phyloP scores from a whole-genome alignment of 1,139 yeast species.

The Schwanniomyces etchellsii region DNA sequence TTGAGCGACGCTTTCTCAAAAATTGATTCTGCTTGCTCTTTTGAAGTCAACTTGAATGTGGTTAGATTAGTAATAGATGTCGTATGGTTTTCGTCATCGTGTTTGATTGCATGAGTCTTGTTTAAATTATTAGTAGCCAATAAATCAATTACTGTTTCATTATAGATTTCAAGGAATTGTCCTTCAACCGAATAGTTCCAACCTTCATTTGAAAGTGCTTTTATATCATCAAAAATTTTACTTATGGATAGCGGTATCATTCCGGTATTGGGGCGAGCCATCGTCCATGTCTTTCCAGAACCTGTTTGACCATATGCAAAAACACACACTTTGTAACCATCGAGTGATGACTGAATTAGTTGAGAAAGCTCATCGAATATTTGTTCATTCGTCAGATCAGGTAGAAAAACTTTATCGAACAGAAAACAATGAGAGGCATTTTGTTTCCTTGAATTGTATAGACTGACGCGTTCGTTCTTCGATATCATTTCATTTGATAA shows the following conservation, averaged over 20 bases:
- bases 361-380: constrained; percentile 85
- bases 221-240: constrained; percentile 63
- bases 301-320: constrained; percentile 99
- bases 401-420: constrained; percentile 76
- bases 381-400: constrained; percentile 46
- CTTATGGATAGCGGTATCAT: constrained; percentile 75
- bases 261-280: constrained; percentile 72
- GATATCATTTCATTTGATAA: constrained; percentile 20
- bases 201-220: constrained; percentile 44
- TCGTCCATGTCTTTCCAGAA: constrained; percentile 90
- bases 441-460: constrained; percentile 4
- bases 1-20: constrained; percentile 53
- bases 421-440: constrained; percentile 38
- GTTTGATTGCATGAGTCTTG: constrained; percentile 65
- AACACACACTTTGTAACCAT: constrained; percentile 88
- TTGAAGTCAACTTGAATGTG: constrained; percentile 40
- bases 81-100: constrained; percentile 46
- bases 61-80: constrained; percentile 63
- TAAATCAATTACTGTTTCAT: constrained; percentile 73
- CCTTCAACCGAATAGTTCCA: constrained; percentile 69
- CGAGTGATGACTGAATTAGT: constrained; percentile 80
- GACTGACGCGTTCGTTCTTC: no score
- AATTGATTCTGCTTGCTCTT: constrained; percentile 45
- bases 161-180: constrained; percentile 85
- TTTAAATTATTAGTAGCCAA: constrained; percentile 27